A percentile compares a stretch with the other conserved stretches of the same genome.
These are phyloP conservation scores for Lipomyces starkeyi DNA, from an alignment of 805 yeast genomes.

Conservation along the genomic window DNA sequence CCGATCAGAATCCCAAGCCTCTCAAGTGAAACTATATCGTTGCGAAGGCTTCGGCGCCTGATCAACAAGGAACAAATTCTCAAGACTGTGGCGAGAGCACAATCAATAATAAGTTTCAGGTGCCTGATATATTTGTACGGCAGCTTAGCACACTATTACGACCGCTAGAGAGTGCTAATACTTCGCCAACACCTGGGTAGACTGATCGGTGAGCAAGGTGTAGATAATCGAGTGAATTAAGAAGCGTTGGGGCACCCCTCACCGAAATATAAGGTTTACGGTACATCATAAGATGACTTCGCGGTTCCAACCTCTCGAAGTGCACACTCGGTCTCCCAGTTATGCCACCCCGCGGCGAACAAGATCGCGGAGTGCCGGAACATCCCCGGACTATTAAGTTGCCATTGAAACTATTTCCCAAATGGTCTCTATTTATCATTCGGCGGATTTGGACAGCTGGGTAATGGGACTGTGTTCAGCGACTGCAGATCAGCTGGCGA, in stretches of 20 bases:
- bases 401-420: no score
- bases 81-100: not conserved
- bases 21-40: not conserved
- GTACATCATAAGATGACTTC: not conserved
- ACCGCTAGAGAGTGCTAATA: not conserved
- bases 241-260: slow-evolving; percentile 1
- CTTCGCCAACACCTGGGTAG: not conserved
- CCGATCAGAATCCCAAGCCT: not conserved
- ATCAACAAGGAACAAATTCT: not conserved
- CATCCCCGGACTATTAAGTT: no score
- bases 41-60: not conserved
- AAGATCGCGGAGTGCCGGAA: no score
- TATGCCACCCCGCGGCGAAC: not conserved
- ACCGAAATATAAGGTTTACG: not conserved
- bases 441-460: not conserved
- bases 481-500: not conserved
- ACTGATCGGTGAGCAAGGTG: not conserved
- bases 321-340: not conserved
- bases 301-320: not conserved
- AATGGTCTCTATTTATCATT: no score
- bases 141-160: not conserved
- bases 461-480: not conserved
- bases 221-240: not conserved
- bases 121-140: not conserved
- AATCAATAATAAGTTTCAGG: not conserved